Conservation (phyloP, 208 protist genomes). For the Trichomonas vaginalis region DNA sequence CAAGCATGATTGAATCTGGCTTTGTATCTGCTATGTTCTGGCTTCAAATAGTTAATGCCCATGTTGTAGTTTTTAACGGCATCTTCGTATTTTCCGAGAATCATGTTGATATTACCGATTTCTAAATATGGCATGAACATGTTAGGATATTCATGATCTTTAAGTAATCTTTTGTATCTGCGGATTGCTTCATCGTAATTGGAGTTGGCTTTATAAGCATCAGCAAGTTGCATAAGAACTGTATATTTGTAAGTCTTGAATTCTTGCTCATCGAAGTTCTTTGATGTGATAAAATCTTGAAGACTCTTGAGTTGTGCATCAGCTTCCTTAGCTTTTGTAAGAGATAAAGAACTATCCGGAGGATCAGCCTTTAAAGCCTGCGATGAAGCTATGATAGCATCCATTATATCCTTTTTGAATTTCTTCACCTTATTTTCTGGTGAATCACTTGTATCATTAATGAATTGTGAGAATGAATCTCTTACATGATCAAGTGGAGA, state of each 20-base stretch:
- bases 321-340: not conserved
- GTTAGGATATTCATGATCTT: constrained; percentile 4
- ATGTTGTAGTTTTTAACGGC: constrained; percentile 11
- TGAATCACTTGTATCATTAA: not conserved
- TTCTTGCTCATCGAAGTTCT: not conserved
- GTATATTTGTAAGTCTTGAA: not conserved
- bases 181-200: not conserved
- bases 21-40: not conserved
- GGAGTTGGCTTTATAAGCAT: not conserved
- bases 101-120: not conserved
- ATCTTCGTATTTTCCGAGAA: not conserved
- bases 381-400: not conserved
- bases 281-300: not conserved
- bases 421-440: not conserved
- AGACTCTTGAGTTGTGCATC: not conserved
- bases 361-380: not conserved
- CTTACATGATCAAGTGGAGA: not conserved
- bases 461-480: not conserved
- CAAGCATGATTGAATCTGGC: not conserved
- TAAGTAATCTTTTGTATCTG: not conserved
- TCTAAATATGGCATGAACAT: not conserved
- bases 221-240: not conserved
- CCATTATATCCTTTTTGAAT: not conserved
- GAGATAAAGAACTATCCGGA: not conserved
- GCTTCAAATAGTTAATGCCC: not conserved